phyloP scores from a whole-genome alignment of 2,329 filamentous ascomycete species.

The Eutypa lata region DNA sequence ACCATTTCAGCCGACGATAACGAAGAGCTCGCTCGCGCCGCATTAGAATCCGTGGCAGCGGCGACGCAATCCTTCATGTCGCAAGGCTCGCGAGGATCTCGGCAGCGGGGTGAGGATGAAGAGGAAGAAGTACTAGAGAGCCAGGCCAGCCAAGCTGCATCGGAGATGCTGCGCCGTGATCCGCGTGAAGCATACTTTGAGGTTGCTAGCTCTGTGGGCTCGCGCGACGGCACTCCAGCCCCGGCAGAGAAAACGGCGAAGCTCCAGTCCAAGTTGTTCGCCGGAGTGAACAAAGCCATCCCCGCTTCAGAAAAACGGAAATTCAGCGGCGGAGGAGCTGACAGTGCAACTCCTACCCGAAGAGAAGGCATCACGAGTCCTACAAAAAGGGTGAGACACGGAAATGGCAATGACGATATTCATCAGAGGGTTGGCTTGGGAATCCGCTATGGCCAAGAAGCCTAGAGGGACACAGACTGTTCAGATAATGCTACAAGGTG shows the following conservation, averaged over 20 bases:
- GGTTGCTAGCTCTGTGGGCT: conserved; percentile 40
- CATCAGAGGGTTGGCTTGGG: conserved; percentile 45
- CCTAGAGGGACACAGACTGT: conserved; percentile 3
- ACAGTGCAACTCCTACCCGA: conserved; percentile 23
- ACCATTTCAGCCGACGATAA: conserved; percentile 72
- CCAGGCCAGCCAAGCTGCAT: conserved; percentile 74
- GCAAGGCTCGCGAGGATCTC: conserved; percentile 23
- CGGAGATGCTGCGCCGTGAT: conserved; percentile 67
- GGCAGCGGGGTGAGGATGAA: conserved; percentile 28
- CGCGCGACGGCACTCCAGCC: conserved; percentile 41
- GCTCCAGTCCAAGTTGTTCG: conserved; percentile 51
- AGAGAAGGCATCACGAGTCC: conserved; percentile 41
- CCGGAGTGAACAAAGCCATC: conserved; percentile 40
- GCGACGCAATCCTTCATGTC: conserved; percentile 35
- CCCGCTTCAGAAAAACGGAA: conserved; percentile 47
- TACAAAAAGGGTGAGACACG: conserved; percentile 48
- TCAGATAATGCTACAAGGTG: too few relatives aligned
- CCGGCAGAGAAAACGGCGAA: conserved; percentile 44
- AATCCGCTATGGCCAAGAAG: conserved; percentile 43
- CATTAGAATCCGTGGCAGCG: conserved; percentile 51
- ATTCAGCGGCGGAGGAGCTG: conserved; percentile 33
- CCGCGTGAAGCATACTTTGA: conserved; percentile 49
- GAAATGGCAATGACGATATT: conserved; percentile 35
- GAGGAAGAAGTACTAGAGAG: conserved; percentile 68
- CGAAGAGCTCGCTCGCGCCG: conserved; percentile 54